Percentiles rank a stretch among this genome's conserved stretches.
Conservation (phyloP, 169 alveolate species). For the Ichthyophthirius multifiliis region DNA sequence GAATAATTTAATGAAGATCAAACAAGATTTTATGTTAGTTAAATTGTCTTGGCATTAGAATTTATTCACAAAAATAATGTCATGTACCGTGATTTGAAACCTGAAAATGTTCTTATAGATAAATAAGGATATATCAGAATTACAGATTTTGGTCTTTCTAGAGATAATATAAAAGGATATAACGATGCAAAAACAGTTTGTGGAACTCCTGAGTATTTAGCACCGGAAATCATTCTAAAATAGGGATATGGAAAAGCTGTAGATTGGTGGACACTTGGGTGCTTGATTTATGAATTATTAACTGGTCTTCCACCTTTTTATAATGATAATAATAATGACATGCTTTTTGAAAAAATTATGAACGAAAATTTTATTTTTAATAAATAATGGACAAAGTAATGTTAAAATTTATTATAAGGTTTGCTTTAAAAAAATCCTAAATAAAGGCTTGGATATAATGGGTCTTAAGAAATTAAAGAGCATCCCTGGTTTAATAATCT, state of each 20-base stretch:
- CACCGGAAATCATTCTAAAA: slow-evolving; percentile 75
- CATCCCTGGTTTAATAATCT: slow-evolving; percentile 41
- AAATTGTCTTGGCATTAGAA: slow-evolving; percentile 67
- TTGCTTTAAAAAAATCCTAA: slow-evolving; percentile 63
- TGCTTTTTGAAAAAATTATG: slow-evolving; percentile 55
- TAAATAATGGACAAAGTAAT: slow-evolving; percentile 33
- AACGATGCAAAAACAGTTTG: slow-evolving; percentile 55
- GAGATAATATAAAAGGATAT: slow-evolving; percentile 33
- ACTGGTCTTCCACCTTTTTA: slow-evolving; percentile 64
- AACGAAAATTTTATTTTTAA: slow-evolving; percentile 41
- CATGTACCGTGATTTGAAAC: slow-evolving; percentile 79
- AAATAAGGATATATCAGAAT: slow-evolving; percentile 68
- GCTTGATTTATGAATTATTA: slow-evolving; percentile 73
- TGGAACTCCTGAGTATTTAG: slow-evolving; percentile 82
- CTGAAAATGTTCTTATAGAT: slow-evolving; percentile 80
- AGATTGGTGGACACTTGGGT: slow-evolving; percentile 83
- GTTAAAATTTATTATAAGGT: slow-evolving; percentile 44
- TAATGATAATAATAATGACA: slow-evolving; percentile 39
- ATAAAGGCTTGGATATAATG: slow-evolving; percentile 60
- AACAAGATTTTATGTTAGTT: slow-evolving; percentile 66
- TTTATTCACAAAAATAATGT: slow-evolving; percentile 65
- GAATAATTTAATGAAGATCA: slow-evolving; percentile 60
- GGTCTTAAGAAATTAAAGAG: slow-evolving; percentile 58
- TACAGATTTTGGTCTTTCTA: slow-evolving; percentile 80
- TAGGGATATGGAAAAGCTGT: slow-evolving; percentile 74